Base-by-base conservation (phyloP, 371 early-diverging fungal genomes). In the Circinella umbellata region DNA sequence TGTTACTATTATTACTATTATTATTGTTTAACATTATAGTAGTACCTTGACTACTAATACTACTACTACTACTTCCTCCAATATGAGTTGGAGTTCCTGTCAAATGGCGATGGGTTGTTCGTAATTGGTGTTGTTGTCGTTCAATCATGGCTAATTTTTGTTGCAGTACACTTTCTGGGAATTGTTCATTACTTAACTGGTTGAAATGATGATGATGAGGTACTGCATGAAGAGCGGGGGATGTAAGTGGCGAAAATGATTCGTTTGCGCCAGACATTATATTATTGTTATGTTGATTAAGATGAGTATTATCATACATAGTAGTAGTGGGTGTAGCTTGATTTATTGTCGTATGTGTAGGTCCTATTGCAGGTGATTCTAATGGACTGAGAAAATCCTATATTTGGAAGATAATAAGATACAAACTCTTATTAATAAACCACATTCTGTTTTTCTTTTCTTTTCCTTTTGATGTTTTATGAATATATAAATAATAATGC, bases 311-410 rank as follows among this genome's bases (percentile, higher is more conserved):
- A 42, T 42, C 42, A 42, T 42, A 42, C 0, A 42, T 42, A 11
- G 42, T 9, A 35, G 73, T 84, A 89, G 38, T 85, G 14, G 60
- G 46, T 48, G 48, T 15, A 13, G 51, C 15, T 51, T 8, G 8
- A 51, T 14, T 27, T n/a, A 42, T 62, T 4, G 48, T 54, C 15
- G 37, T 42, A 55, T 68, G 55, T 47, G 53, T 87, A 10, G 92
- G 91, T 47, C 88, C 88, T 75, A 91, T 90, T 5, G 91, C 91
- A 7, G 92, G 91, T 8, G 92, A 92, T 51, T 90, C 88, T 38
- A 92, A 73, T 0, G 92, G 92, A 11, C 91, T 91, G 39, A 89
- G 86, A 71, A 86, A 86, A 53, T 84, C 86, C 89, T 87, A 47
- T 35, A 47, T 47, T 11, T 15, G 15, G 47, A 3, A 15, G 3